Conservation (phyloP, 2,329 filamentous ascomycete species). For the Colletotrichum karsti region DNA sequence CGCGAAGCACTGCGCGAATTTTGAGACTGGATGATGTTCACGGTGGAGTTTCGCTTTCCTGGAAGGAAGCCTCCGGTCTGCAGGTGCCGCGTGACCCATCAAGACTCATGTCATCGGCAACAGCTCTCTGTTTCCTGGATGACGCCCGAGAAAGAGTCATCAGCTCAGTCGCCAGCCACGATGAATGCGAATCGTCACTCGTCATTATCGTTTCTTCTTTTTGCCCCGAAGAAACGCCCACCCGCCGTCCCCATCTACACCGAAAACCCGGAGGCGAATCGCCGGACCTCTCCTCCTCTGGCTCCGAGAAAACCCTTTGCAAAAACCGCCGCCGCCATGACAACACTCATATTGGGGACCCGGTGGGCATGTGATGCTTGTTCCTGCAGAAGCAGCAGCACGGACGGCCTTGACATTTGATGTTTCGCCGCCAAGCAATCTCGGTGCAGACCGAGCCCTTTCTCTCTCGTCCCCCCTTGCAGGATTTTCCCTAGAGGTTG, state of each 20-base stretch:
- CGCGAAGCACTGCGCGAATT: not conserved
- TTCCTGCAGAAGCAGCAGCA: slow-evolving; percentile 4
- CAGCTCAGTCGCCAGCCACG: too few relatives aligned
- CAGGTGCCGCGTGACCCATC: not conserved
- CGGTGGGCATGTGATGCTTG: slow-evolving; percentile 14
- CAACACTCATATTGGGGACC: not conserved
- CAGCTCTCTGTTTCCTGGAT: too few relatives aligned
- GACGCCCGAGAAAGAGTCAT: too few relatives aligned
- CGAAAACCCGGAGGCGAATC: not conserved
- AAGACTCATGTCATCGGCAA: too few relatives aligned
- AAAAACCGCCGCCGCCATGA: slow-evolving; percentile 4
- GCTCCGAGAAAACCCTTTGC: not conserved
- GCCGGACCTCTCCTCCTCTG: slow-evolving; percentile 15
- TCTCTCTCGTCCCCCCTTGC: not conserved
- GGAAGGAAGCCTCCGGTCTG: not conserved
- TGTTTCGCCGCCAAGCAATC: slow-evolving; percentile 16
- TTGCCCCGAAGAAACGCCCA: too few relatives aligned
- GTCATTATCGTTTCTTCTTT: too few relatives aligned
- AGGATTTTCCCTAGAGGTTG: not conserved
- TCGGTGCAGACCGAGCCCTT: slow-evolving; percentile 22
- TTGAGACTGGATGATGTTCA: not conserved
- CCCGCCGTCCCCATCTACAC: not conserved
- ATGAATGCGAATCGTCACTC: not conserved
- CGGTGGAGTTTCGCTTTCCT: not conserved
- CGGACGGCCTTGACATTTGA: slow-evolving; percentile 23